Evolutionary conservation across 2,329 filamentous ascomycete genomes (phyloP), one percentile per base, ranked within the genome.

Genomic region (Pseudopyricularia cyperi): DNA sequence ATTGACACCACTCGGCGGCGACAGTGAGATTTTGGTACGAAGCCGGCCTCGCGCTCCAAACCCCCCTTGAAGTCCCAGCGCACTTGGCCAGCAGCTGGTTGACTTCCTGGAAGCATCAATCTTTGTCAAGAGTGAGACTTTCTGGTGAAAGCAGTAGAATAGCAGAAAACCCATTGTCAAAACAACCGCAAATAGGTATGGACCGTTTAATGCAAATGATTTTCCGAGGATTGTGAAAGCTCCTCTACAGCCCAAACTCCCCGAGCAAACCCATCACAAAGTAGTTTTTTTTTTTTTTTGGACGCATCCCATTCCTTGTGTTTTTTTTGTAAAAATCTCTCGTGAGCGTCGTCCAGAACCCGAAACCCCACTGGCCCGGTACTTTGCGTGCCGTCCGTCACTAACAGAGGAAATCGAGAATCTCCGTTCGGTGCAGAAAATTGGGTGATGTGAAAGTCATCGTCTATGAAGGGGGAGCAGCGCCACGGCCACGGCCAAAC

Each of bases 401-500:
- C 24, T 44, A 44, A 44, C 22, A 24, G 47, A 46, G n/a, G 52
- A 66, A 65, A 69, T 63, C 69, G 63, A 68, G 32, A 44, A 32
- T 42, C 50, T 19, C 48, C 19, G 19, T 46, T 34, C 33, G 19
- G 39, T 44, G 39, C 19, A 19, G 39, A 24, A 44, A 14, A 44
- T 6, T 44, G 39, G 39, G 39, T 44, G 28, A 30, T 24, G 44
- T 26, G 35, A 30, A 28, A 51, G 48, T 34, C 11, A 60, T 67
- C 61, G 63, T 67, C 77, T 79, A 82, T 66, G 80, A 82, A 62
- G 80, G 74, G 68, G 85, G 81, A 73, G 85, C 78, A 66, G 74
- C 82, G 67, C 85, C 85, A 77, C 87, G 85, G 72, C 88, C 89
- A 83, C 89, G 87, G 70, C 89, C 89, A 70, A 85, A 86, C 67